Evolutionary conservation across 192 early-diverging fungal genomes (phyloP).

Genomic region (Rhizophagus prolifer): DNA sequence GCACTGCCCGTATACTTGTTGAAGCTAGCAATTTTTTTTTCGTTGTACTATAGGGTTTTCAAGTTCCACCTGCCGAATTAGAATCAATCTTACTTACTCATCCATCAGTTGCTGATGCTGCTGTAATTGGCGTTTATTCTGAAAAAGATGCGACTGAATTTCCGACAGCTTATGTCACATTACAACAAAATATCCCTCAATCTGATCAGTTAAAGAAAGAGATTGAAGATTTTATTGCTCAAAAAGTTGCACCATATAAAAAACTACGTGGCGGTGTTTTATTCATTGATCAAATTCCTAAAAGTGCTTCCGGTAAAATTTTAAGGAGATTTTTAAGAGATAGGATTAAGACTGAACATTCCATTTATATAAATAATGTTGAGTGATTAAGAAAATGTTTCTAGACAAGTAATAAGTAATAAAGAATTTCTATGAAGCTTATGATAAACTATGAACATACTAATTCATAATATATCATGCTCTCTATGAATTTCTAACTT

Average conservation of each 20-base stretch:
- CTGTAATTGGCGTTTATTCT: constrained; percentile 68
- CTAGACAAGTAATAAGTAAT: too few relatives aligned
- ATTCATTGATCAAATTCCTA: constrained; percentile 72
- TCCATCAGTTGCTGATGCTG: constrained; percentile 65
- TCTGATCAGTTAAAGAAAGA: constrained; percentile 44
- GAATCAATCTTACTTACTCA: constrained; percentile 74
- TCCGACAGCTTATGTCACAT: constrained; percentile 75
- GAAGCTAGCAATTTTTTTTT: neutral
- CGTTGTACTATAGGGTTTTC: constrained; percentile 37
- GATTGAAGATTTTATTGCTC: constrained; percentile 57
- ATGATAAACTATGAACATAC: too few relatives aligned
- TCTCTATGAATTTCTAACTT: too few relatives aligned
- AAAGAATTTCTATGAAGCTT: too few relatives aligned
- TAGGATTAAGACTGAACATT: constrained; percentile 13
- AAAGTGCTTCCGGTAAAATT: constrained; percentile 82
- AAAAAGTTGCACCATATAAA: constrained; percentile 73
- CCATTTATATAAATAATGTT: neutral
- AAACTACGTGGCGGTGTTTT: constrained; percentile 74
- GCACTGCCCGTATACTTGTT: neutral
- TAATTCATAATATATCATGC: too few relatives aligned
- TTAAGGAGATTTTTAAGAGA: constrained; percentile 68
- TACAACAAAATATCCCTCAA: constrained; percentile 41
- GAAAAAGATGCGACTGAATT: constrained; percentile 68
- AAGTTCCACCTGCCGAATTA: constrained; percentile 85
- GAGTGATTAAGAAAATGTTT: too few relatives aligned